phyloP scores from a whole-genome alignment of 2,329 filamentous ascomycete species.

The Macrophomina tecta region DNA sequence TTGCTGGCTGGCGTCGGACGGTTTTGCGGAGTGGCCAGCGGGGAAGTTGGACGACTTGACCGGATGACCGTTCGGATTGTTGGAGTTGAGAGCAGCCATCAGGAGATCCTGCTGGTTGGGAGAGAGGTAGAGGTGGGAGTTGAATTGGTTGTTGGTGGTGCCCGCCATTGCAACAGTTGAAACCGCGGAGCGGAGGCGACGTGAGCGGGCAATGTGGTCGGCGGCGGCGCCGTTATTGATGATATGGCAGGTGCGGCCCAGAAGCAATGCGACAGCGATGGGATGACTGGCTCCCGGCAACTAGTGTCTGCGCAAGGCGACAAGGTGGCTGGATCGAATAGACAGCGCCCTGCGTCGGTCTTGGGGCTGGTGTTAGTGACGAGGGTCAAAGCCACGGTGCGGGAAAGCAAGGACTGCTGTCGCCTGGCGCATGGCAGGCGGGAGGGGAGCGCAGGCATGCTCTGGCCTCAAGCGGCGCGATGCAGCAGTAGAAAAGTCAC shows the following conservation, averaged over 20 bases:
- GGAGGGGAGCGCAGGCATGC: neutral
- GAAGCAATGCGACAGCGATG: slow-evolving; percentile 10
- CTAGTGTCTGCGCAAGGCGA: neutral
- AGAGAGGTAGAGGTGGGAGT: slow-evolving; percentile 52
- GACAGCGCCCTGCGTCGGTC: slow-evolving; percentile 9
- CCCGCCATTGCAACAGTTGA: slow-evolving; percentile 40
- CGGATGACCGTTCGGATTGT: slow-evolving; percentile 42
- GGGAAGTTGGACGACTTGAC: slow-evolving; percentile 38
- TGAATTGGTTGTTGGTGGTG: slow-evolving; percentile 47
- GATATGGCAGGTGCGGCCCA: neutral
- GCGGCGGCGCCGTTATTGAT: neutral
- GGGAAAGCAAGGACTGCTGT: neutral
- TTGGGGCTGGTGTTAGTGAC: slow-evolving; percentile 5
- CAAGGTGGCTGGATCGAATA: slow-evolving; percentile 21
- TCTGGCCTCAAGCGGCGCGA: neutral
- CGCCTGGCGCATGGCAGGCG: neutral
- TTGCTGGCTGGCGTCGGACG: slow-evolving; percentile 35
- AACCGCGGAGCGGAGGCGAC: slow-evolving; percentile 26
- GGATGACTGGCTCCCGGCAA: neutral
- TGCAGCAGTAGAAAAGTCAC: slow-evolving; percentile 18
- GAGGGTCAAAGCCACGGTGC: neutral
- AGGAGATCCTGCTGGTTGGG: slow-evolving; percentile 55
- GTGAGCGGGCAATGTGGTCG: neutral
- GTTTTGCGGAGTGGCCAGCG: slow-evolving; percentile 32
- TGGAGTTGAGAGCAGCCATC: slow-evolving; percentile 54